Conservation (phyloP, 2,329 filamentous ascomycete genomes). For the Emmonsiellopsis sp. region DNA sequence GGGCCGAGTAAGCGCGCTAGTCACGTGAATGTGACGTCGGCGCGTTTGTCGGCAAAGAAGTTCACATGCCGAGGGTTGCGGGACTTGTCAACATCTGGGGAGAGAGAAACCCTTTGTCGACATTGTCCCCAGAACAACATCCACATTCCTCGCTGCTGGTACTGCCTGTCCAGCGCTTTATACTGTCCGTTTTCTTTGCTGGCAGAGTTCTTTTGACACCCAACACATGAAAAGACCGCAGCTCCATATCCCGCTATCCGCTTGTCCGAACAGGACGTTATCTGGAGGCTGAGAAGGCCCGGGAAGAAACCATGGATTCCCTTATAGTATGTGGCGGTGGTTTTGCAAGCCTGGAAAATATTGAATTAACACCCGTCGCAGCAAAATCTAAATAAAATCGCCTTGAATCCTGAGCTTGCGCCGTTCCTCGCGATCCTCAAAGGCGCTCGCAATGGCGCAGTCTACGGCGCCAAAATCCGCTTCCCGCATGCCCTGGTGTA, state of each 20-base stretch:
- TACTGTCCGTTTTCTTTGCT: background rate
- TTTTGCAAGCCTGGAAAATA: background rate
- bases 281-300: background rate
- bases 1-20: background rate
- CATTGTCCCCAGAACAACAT: background rate
- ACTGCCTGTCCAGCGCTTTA: too few relatives aligned
- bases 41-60: conserved; percentile 10
- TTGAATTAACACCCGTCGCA: conserved; percentile 24
- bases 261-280: background rate
- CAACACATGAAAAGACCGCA: background rate
- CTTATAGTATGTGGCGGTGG: conserved; percentile 19
- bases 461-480: conserved; percentile 94
- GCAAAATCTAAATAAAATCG: conserved; percentile 62
- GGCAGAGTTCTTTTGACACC: background rate
- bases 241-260: background rate
- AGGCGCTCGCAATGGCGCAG: conserved; percentile 88
- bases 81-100: background rate
- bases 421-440: conserved; percentile 80
- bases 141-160: background rate
- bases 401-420: conserved; percentile 76
- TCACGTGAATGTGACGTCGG: conserved; percentile 26
- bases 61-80: conserved; percentile 30
- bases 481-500: conserved; percentile 94
- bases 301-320: conserved; percentile 22
- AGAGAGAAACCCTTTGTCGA: background rate